Conservation (phyloP, 768 basidiomycete species). For the Naganishia onofrii region DNA sequence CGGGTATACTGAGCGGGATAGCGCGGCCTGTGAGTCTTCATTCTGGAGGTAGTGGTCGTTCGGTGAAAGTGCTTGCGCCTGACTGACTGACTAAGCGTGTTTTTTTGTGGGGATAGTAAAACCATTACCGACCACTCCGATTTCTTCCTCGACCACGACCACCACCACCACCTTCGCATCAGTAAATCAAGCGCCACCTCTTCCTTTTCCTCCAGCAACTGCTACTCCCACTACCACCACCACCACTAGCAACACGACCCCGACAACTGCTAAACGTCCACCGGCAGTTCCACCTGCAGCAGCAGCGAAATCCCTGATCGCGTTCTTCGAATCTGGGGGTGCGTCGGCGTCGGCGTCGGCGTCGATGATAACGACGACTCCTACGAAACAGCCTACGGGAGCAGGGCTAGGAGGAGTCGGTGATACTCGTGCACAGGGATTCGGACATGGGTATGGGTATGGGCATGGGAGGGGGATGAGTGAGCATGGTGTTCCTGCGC, state of each 20-base stretch:
- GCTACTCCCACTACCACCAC: neutral
- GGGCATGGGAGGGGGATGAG: neutral
- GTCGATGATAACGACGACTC: too few species aligned
- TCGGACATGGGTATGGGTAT: too few species aligned
- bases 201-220: too few species aligned
- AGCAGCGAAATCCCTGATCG: neutral
- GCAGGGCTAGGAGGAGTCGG: neutral
- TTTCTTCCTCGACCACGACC: too few species aligned
- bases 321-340: neutral
- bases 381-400: neutral
- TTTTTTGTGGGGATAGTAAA: neutral
- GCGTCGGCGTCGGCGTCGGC: too few species aligned
- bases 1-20: too few species aligned
- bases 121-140: neutral
- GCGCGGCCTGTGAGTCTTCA: too few species aligned
- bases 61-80: too few species aligned
- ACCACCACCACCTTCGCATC: neutral
- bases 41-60: too few species aligned
- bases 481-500: neutral
- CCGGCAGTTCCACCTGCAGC: too few species aligned
- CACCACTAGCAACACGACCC: neutral
- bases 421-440: neutral
- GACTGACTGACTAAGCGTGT: too few species aligned
- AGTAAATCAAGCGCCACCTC: neutral
- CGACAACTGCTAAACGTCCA: neutral